Conservation (phyloP, 2,329 filamentous ascomycete species). For the Arthroderma uncinatum region DNA sequence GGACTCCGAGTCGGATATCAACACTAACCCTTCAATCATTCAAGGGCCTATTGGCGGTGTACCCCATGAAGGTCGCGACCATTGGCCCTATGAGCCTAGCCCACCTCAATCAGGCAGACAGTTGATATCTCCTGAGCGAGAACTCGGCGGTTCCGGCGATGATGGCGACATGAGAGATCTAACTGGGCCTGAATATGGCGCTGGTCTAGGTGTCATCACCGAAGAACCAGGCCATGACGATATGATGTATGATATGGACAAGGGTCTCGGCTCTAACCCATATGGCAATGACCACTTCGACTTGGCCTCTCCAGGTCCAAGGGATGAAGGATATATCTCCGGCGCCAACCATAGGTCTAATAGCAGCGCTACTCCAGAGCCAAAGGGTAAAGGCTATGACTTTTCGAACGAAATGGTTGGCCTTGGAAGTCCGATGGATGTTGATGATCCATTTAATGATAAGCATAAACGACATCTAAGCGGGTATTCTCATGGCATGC, state of each 20-base stretch:
- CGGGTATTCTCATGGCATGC: constrained; percentile 84
- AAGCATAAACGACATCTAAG: constrained; percentile 58
- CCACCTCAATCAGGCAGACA: constrained; percentile 34
- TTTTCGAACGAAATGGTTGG: constrained; percentile 37
- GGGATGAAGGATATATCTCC: constrained; percentile 89
- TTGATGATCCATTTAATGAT: constrained; percentile 56
- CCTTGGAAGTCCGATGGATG: constrained; percentile 32
- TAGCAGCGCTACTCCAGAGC: constrained; percentile 38
- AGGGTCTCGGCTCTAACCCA: constrained; percentile 20
- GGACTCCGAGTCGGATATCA: constrained; percentile 50
- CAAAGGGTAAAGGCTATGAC: constrained; percentile 38
- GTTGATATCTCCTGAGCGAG: constrained; percentile 23
- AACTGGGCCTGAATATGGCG: background rate
- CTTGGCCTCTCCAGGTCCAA: constrained; percentile 49
- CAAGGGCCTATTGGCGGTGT: constrained; percentile 57
- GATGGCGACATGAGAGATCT: constrained; percentile 7
- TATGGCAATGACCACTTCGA: constrained; percentile 29
- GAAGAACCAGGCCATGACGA: constrained; percentile 44
- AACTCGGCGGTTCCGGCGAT: constrained; percentile 16
- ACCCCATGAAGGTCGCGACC: constrained; percentile 38
- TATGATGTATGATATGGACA: background rate
- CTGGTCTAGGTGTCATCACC: constrained; percentile 18
- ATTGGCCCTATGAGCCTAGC: constrained; percentile 48
- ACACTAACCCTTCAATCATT: constrained; percentile 75
- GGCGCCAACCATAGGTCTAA: constrained; percentile 50